These are phyloP conservation scores for Decorospora gaudefroyi DNA, from an alignment of 2,329 filamentous ascomycete genomes.

Conservation along the genomic window DNA sequence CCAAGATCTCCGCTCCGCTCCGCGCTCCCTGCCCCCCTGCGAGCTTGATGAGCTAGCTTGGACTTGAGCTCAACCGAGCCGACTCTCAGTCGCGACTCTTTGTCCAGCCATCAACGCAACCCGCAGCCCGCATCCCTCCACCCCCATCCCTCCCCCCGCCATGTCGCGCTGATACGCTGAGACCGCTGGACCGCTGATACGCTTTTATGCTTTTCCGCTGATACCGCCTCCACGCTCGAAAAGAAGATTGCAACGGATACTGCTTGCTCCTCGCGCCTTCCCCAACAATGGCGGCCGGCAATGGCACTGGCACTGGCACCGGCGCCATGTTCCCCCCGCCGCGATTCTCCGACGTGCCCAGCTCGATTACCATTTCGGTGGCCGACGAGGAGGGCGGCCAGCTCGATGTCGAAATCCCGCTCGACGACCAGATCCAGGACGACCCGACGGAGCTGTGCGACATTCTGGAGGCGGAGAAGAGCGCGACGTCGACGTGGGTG, in stretches of 20 bases:
- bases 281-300: slow-evolving; percentile 54
- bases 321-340: slow-evolving; percentile 44
- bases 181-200: too few species aligned
- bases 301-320: slow-evolving; percentile 56
- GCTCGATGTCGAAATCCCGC: slow-evolving; percentile 85
- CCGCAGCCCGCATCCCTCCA: slow-evolving; percentile 20
- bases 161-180: slow-evolving; percentile 36
- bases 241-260: too few species aligned
- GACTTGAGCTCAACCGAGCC: too few species aligned
- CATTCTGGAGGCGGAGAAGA: slow-evolving; percentile 90
- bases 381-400: slow-evolving; percentile 64
- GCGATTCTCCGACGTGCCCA: slow-evolving; percentile 66
- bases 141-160: slow-evolving; percentile 12
- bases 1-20: slow-evolving; percentile 20
- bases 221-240: slow-evolving; percentile 7
- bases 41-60: too few species aligned
- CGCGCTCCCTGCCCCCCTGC: slow-evolving; percentile 21
- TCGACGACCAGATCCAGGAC: slow-evolving; percentile 81
- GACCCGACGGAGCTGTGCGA: slow-evolving; percentile 95
- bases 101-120: slow-evolving; percentile 25
- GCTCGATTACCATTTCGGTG: slow-evolving; percentile 67
- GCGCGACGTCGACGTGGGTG: slow-evolving; percentile 93
- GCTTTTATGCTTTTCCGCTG: too few species aligned
- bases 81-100: slow-evolving; percentile 21
- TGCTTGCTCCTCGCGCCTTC: slow-evolving; percentile 21